These are phyloP conservation scores for Aspergillus viridinutans DNA, from an alignment of 2,329 filamentous ascomycete genomes.

Conservation along the genomic window DNA sequence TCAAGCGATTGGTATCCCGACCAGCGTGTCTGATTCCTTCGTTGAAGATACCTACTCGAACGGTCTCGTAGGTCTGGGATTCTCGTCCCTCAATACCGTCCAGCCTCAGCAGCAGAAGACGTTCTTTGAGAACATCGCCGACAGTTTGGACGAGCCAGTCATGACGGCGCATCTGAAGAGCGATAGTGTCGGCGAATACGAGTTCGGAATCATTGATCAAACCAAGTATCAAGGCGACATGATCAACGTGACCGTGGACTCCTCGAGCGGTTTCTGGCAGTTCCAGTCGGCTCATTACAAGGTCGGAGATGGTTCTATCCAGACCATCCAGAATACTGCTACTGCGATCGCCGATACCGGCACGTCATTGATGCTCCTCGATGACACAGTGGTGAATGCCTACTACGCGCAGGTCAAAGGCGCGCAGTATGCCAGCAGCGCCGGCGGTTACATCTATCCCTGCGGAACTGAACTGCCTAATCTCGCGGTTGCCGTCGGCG, in stretches of 20 bases:
- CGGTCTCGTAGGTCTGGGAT: constrained; percentile 67
- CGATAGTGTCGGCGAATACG: constrained; percentile 60
- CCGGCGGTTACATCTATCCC: constrained; percentile 55
- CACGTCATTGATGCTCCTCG: constrained; percentile 62
- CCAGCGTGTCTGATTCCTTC: constrained; percentile 55
- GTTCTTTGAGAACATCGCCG: constrained; percentile 67
- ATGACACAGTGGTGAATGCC: constrained; percentile 50
- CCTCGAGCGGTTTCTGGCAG: constrained; percentile 64
- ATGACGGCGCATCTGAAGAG: constrained; percentile 67
- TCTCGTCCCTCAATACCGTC: constrained; percentile 62
- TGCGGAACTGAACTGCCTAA: constrained; percentile 53
- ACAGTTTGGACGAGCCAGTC: constrained; percentile 58
- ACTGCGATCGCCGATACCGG: constrained; percentile 64
- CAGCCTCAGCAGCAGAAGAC: constrained; percentile 61
- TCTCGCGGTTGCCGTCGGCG: constrained; percentile 52
- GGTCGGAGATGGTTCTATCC: constrained; percentile 44
- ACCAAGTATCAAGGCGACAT: constrained; percentile 61
- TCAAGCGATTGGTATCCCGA: constrained; percentile 67
- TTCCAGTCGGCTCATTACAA: constrained; percentile 56
- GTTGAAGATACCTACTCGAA: constrained; percentile 57
- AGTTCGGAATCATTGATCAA: constrained; percentile 67
- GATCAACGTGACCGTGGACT: constrained; percentile 59
- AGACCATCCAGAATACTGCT: constrained; percentile 28
- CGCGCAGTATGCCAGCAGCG: constrained; percentile 43
- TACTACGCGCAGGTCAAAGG: constrained; percentile 58